Conservation (phyloP, 257 asterid genomes). For the Nicotiana tabacum region DNA sequence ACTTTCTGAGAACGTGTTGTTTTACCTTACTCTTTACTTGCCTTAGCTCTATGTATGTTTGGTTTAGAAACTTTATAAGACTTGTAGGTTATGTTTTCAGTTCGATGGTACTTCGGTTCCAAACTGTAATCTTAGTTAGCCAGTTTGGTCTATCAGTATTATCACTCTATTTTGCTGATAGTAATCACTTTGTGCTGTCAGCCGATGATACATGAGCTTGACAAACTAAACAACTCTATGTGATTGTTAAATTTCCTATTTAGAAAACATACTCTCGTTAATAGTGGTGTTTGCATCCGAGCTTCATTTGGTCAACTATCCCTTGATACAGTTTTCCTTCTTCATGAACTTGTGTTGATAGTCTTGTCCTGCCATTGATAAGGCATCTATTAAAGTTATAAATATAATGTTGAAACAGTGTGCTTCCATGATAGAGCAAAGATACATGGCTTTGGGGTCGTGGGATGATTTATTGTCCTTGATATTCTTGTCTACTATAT, state of each 20-base stretch:
- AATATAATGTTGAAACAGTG: neutral
- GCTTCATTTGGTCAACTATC: neutral
- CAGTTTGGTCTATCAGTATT: neutral
- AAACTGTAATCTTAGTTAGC: neutral
- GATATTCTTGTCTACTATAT: neutral
- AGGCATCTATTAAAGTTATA: neutral
- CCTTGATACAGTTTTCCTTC: neutral
- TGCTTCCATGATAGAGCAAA: neutral
- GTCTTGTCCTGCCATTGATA: neutral
- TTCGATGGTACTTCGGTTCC: neutral
- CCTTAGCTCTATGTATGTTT: neutral
- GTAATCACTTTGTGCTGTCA: neutral
- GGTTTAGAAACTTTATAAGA: neutral
- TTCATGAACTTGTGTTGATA: neutral
- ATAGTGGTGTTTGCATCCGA: neutral
- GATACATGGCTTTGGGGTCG: neutral
- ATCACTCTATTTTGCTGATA: neutral
- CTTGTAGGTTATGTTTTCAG: neutral
- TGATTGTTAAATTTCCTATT: neutral
- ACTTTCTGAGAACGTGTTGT: neutral
- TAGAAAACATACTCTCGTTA: neutral
- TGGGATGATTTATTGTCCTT: neutral
- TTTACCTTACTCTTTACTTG: constrained; percentile 5
- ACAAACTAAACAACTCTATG: neutral
- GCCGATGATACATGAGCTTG: neutral